phyloP scores from a whole-genome alignment of 2,329 filamentous ascomycete genomes.

The Sclerotinia trifoliorum region DNA sequence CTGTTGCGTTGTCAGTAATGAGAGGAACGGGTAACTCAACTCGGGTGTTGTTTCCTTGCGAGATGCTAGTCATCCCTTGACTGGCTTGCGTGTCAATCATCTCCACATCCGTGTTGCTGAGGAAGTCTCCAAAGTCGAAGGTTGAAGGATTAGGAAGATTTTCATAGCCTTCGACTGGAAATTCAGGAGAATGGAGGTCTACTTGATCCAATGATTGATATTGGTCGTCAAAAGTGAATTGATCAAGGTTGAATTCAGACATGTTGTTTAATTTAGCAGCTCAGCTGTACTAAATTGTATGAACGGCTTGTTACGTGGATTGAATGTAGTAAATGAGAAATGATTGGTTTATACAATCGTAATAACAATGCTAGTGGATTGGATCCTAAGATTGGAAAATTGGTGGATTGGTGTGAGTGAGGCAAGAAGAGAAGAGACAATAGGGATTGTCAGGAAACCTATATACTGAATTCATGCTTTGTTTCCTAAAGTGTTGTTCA shows the following conservation, averaged over 20 bases:
- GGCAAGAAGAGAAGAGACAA: constrained; percentile 21
- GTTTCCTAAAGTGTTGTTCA: background rate
- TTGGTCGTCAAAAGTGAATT: background rate
- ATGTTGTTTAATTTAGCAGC: constrained; percentile 23
- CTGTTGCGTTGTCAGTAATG: constrained; percentile 13
- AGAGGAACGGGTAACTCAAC: constrained; percentile 10
- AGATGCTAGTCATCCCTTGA: background rate
- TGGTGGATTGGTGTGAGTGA: background rate
- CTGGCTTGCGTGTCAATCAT: background rate
- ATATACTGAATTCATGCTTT: constrained; percentile 18
- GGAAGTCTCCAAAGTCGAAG: background rate
- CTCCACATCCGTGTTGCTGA: background rate
- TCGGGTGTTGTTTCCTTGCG: background rate
- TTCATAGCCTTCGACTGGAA: background rate
- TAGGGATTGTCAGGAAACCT: constrained; percentile 23
- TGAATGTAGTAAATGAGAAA: background rate
- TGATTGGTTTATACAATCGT: background rate
- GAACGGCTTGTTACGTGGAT: background rate
- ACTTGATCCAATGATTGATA: background rate
- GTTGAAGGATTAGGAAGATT: background rate
- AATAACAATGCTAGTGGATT: constrained; percentile 2
- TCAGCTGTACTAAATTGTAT: constrained; percentile 24
- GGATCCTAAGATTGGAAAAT: constrained; percentile 1
- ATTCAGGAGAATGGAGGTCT: background rate
- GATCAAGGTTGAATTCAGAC: background rate